Evolutionary conservation across 495 filamentous ascomycete genomes (phyloP), one percentile per base, ranked within the genome.

Genomic region (Wilcoxina mikolae): DNA sequence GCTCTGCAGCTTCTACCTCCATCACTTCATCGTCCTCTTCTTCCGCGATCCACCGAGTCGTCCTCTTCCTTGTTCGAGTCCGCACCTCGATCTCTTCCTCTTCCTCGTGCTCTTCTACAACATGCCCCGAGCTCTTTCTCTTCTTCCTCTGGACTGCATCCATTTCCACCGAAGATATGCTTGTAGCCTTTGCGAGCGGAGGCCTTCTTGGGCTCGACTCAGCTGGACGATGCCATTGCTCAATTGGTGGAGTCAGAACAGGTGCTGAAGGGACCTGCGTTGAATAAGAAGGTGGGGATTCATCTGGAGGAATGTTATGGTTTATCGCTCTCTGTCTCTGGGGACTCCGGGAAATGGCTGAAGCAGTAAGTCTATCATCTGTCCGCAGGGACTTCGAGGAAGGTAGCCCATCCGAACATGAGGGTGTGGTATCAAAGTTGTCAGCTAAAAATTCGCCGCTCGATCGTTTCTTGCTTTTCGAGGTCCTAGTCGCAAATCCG

Each of bases 311-410:
- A 12, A 18, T 2, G 15, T 24, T 20, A 12, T 20, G 3, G 23
- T 46, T 46, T 11, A 46, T 18, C 43, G 15, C 11, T 20, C 43
- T 2, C 43, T 46, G 43, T 24, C 43, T 46, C 11, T 46, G 43
- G 15, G 43, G 43, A 7, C 43, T 46, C 43, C 43, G 43, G 15
- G 23, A 18, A 17, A 24, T 46, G 23, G n/a, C 43, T 2, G 23
- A 20, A 12, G 22, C 15, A 20, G 3, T 15, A 15, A 7, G 31
- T 15, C 7, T 15, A 35, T 35, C 15, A 35, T 46, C 27, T 26
- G 53, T 56, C 17, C 54, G 42, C 26, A 53, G 53, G 1, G 59
- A 60, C 10, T 61, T 61, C 2, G 33, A 46, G 12, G 44, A 28
- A 20, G 45, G 11, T 4, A 22, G 31, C 11, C 51, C 51, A 15